Evolutionary conservation across 1,284 basidiomycete genomes (phyloP), one percentile per base, ranked within the genome.

Genomic region (Ganoderma meredithae): DNA sequence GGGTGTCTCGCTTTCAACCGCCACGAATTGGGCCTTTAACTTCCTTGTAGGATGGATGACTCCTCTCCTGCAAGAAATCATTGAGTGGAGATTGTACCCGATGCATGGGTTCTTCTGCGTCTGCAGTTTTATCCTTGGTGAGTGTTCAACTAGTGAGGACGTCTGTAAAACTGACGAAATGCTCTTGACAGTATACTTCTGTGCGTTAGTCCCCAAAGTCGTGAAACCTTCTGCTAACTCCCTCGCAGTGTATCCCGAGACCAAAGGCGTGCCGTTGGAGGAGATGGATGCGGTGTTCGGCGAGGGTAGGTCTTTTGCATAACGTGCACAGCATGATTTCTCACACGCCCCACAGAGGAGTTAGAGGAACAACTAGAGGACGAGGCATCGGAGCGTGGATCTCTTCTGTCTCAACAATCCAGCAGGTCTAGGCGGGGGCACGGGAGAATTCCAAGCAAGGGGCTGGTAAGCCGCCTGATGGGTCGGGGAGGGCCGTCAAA

Each of bases 91-190:
- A 63, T 81, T 99, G 63, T 99, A 99, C 81, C 94, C 95, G 0
- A 96, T 99, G 94, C 96, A 98, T 75, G 96, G 94, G 13, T 96
- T 96, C 82, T 97, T 97, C 82, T 97, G 96, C 79, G 87, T 89
- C 17, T 90, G 92, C 77, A 95, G 95, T 73, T 96, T 98, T 76
- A 84, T 96, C 47, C 81, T 96, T 36, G 92, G 90, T 88, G 74
- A 76, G 83, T 81, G 5, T 13, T 56, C 1, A 41, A 15, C 13
- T 9, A 40, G 9, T 19, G 2, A 4, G 53, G 9, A 8, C 19
- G 1, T 69, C 41, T 66, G 65, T 73, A n/a, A 19, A 49, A 67
- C 69, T 79, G n/a, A 75, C 67, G 27, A 1, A 55, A 63, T 49
- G 40, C 22, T n/a, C 17, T 17, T 53, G 44, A 56, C 65, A 89